Conservation (phyloP, 2,329 filamentous ascomycete genomes). For the Ophioceras dolichostomum region DNA sequence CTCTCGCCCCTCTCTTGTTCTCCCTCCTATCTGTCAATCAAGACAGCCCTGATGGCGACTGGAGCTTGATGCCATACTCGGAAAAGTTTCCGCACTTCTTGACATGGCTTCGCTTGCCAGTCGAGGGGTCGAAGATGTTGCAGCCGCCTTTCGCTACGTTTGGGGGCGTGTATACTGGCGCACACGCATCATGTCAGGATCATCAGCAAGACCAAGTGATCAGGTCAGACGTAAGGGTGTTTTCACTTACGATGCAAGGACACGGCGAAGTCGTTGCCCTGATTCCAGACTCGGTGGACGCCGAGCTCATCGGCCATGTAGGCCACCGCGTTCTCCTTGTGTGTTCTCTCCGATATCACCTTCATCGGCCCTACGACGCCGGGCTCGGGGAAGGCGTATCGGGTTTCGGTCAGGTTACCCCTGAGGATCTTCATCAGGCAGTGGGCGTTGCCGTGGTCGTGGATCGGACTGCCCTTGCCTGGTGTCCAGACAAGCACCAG, state of each 20-base stretch:
- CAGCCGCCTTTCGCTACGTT: constrained; percentile 78
- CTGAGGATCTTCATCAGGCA: constrained; percentile 86
- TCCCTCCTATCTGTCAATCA: background rate
- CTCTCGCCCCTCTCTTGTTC: too few species aligned
- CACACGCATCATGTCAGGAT: too few species aligned
- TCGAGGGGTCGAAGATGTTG: constrained; percentile 66
- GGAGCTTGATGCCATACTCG: constrained; percentile 37
- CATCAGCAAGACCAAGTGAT: too few species aligned
- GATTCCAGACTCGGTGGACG: constrained; percentile 72
- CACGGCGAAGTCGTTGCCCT: constrained; percentile 63
- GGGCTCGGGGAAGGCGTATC: constrained; percentile 58
- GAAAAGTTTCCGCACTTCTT: constrained; percentile 64
- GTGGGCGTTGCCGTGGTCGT: constrained; percentile 81
- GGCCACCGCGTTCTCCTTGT: constrained; percentile 61
- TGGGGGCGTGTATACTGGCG: constrained; percentile 67
- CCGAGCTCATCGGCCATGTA: constrained; percentile 91
- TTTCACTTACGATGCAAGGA: constrained; percentile 59
- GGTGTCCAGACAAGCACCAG: constrained; percentile 85
- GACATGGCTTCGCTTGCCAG: constrained; percentile 61
- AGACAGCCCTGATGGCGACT: constrained; percentile 13
- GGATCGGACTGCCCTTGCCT: constrained; percentile 70
- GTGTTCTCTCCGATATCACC: constrained; percentile 54
- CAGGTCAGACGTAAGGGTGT: too few species aligned
- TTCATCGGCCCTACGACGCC: constrained; percentile 42
- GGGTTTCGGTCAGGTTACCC: constrained; percentile 68